Evolutionary conservation across 192 early-diverging fungal genomes (phyloP).

Genomic region (Phycomyces nitens): DNA sequence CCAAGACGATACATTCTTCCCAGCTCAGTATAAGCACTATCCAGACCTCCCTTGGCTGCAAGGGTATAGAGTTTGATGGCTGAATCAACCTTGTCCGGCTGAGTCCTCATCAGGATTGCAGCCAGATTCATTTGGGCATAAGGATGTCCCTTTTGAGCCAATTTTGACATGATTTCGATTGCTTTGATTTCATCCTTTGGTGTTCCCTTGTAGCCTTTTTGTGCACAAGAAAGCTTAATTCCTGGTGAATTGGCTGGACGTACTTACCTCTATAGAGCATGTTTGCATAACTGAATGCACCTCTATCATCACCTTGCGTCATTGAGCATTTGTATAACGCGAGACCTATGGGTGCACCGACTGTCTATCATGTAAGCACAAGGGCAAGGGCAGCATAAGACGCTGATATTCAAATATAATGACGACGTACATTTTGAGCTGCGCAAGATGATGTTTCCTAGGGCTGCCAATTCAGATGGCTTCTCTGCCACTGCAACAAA

Average conservation of each 20-base stretch:
- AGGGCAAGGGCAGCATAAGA: too few relatives aligned
- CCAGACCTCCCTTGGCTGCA: slow-evolving; percentile 38
- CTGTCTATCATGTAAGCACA: slow-evolving; percentile 8
- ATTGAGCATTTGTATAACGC: slow-evolving; percentile 38
- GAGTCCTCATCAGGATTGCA: slow-evolving; percentile 39
- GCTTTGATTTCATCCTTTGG: slow-evolving; percentile 34
- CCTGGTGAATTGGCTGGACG: too few relatives aligned
- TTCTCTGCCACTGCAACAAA: slow-evolving; percentile 17
- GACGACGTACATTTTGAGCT: slow-evolving; percentile 20
- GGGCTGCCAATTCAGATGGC: slow-evolving; percentile 14
- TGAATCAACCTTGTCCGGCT: slow-evolving; percentile 29
- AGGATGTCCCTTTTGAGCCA: slow-evolving; percentile 44
- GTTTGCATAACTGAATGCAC: slow-evolving; percentile 43
- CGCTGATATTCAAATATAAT: too few relatives aligned
- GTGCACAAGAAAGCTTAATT: neutral
- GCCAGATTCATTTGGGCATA: slow-evolving; percentile 46
- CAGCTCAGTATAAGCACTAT: slow-evolving; percentile 37
- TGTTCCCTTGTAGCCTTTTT: slow-evolving; percentile 32
- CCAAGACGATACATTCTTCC: slow-evolving; percentile 41
- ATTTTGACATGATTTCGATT: slow-evolving; percentile 32
- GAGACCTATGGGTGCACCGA: slow-evolving; percentile 37
- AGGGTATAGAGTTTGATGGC: slow-evolving; percentile 44
- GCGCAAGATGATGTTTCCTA: slow-evolving; percentile 19
- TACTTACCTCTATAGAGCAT: slow-evolving; percentile 45
- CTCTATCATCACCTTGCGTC: slow-evolving; percentile 38